phyloP scores from a whole-genome alignment of 2,329 filamentous ascomycete genomes.

The Monilinia vaccinii-corymbosi region DNA sequence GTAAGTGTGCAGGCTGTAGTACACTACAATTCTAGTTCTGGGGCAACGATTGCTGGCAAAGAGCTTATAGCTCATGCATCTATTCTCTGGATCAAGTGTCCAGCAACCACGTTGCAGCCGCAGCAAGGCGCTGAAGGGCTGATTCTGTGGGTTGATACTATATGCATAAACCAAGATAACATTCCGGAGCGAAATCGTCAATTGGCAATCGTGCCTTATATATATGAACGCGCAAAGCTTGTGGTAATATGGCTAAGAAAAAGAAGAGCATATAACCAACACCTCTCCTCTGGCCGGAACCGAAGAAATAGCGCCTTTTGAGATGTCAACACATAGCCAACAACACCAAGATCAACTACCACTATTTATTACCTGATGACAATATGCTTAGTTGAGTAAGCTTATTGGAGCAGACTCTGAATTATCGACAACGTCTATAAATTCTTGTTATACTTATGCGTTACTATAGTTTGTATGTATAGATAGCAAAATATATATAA shows the following conservation, averaged over 20 bases:
- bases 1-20: background rate
- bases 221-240: slow-evolving; percentile 8
- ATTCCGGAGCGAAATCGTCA: slow-evolving; percentile 11
- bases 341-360: background rate
- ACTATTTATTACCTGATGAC: background rate
- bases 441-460: too few species aligned
- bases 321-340: background rate
- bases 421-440: too few species aligned
- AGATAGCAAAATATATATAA: too few species aligned
- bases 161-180: slow-evolving; percentile 14
- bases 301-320: background rate
- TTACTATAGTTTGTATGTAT: too few species aligned
- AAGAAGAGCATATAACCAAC: background rate
- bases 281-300: background rate
- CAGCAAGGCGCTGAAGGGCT: background rate
- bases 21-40: too few species aligned
- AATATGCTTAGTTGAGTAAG: slow-evolving; percentile 17
- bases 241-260: slow-evolving; percentile 12
- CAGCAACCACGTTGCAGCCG: background rate
- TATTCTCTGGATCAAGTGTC: background rate
- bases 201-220: slow-evolving; percentile 10
- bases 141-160: slow-evolving; percentile 13
- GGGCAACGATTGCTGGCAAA: background rate
- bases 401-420: slow-evolving; percentile 21
- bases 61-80: background rate